Conservation (phyloP, 257 asterid species). For the Rubia yunnanensis region DNA sequence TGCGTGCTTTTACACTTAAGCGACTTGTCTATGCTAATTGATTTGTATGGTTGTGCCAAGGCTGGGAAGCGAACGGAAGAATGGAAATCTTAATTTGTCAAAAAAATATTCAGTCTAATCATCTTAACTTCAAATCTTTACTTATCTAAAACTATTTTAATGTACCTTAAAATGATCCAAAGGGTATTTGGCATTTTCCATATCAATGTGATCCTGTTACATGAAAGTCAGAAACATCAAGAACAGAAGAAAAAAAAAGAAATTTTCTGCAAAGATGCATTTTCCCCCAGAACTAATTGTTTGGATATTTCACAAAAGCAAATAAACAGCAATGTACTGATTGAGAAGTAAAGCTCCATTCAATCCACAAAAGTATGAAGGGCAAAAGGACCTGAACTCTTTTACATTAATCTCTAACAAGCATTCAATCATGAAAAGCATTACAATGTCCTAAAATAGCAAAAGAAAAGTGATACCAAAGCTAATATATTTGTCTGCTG, state of each 20-base stretch:
- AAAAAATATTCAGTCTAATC: not conserved
- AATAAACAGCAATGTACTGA: not conserved
- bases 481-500: not conserved
- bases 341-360: not conserved
- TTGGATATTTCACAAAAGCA: not conserved
- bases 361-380: not conserved
- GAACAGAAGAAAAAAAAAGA: conserved; percentile 1
- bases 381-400: not conserved
- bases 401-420: not conserved
- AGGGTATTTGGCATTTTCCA: conserved; percentile 80
- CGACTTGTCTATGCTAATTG: no score
- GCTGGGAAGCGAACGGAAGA: not conserved
- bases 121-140: not conserved
- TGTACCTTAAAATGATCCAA: conserved; percentile 89
- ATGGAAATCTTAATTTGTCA: not conserved
- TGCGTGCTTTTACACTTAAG: no score
- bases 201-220: conserved; percentile 79
- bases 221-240: conserved; percentile 23
- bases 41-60: no score
- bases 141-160: conserved; percentile 13
- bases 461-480: not conserved
- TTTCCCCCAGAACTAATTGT: not conserved
- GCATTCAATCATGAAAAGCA: no score
- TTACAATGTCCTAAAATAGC: no score
- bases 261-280: not conserved